These are phyloP conservation scores for Canna indica DNA, from an alignment of 176 grass and related monocot species.

Conservation along the genomic window DNA sequence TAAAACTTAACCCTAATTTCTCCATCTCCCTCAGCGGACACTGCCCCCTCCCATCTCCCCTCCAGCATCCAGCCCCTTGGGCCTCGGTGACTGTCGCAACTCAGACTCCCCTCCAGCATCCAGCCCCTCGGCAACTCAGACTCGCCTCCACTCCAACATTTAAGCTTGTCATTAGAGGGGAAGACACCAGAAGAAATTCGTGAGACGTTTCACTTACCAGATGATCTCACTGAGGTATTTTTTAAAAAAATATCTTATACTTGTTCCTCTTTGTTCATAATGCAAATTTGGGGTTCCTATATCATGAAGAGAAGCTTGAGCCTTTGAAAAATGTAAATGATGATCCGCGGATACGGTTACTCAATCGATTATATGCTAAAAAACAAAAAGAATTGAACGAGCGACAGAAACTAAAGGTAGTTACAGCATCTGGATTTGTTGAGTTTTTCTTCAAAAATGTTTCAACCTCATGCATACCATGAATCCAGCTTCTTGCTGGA, in stretches of 20 bases:
- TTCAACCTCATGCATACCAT: not conserved
- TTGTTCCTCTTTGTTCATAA: conserved; percentile 18
- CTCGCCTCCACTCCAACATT: no score
- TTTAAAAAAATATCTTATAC: not conserved
- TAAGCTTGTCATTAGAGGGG: no score
- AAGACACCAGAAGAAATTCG: conserved; percentile 98
- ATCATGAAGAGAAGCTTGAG: conserved; percentile 99
- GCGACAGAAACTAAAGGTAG: conserved; percentile 78
- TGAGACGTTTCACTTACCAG: conserved; percentile 95
- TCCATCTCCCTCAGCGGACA: no score
- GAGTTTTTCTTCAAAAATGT: not conserved
- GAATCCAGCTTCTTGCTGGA: not conserved
- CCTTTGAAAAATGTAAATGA: conserved; percentile 97
- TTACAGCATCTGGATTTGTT: not conserved
- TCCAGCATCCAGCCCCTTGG: no score
- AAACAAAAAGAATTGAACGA: conserved; percentile 96
- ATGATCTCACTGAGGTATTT: conserved; percentile 90
- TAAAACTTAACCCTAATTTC: no score
- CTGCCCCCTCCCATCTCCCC: no score
- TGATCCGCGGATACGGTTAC: conserved; percentile 88
- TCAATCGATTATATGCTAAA: conserved; percentile 96
- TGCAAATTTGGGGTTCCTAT: conserved; percentile 13
- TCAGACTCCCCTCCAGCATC: no score
- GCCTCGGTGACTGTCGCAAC: no score
- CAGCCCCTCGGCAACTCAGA: no score